Conservation (phyloP, 164 flowering plant species). For the Taxillus chinensis region DNA sequence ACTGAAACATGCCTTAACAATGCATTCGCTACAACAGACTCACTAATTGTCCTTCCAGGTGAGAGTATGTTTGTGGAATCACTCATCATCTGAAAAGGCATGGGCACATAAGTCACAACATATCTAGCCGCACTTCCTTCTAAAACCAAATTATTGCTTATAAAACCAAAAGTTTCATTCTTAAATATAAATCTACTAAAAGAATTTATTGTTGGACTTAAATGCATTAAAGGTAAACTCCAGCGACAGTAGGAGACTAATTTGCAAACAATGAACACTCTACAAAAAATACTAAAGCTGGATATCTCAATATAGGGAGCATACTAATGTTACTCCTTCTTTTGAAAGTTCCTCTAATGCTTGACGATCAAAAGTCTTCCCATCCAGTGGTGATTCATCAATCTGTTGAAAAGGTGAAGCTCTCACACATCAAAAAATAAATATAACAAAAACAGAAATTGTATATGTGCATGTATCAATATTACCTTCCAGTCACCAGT, state of each 20-base stretch:
- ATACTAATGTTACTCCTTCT: slow-evolving; percentile 96
- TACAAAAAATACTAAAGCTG: background rate
- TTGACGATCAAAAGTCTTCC: slow-evolving; percentile 82
- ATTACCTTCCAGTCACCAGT: slow-evolving; percentile 99
- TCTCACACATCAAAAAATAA: slow-evolving; percentile 5
- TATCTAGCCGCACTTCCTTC: background rate
- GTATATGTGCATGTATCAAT: background rate
- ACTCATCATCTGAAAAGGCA: slow-evolving; percentile 88
- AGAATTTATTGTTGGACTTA: no score
- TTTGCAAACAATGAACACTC: no score
- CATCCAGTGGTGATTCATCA: slow-evolving; percentile 95
- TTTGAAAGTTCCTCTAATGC: slow-evolving; percentile 84
- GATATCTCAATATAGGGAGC: slow-evolving; percentile 10
- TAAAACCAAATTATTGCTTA: no score
- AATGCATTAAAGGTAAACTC: no score
- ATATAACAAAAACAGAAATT: background rate
- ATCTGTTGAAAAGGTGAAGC: slow-evolving; percentile 40
- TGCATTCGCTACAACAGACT: slow-evolving; percentile 73
- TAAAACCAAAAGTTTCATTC: no score
- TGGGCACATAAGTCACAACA: background rate
- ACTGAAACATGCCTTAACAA: slow-evolving; percentile 67
- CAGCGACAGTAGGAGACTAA: no score
- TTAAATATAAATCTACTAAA: no score
- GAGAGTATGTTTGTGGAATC: slow-evolving; percentile 94
- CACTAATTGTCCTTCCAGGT: slow-evolving; percentile 94